Evolutionary conservation across 768 basidiomycete genomes (phyloP).

Genomic region (Neoboletus magnificus): DNA sequence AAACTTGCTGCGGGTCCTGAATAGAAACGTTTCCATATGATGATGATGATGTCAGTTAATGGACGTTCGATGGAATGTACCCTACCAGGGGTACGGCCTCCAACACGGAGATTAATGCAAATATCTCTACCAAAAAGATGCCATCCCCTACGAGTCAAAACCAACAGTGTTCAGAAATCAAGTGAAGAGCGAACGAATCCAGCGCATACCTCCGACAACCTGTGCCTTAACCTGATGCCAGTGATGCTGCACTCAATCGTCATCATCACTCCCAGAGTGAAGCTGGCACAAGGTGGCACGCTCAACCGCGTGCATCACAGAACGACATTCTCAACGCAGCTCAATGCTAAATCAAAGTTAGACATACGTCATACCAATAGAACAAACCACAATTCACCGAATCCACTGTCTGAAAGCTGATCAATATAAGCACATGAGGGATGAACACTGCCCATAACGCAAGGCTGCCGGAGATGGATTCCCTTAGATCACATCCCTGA

Average conservation of each 20-base stretch:
- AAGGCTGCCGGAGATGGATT: conserved; percentile 28
- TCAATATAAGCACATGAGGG: conserved; percentile 49
- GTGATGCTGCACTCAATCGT: conserved; percentile 65
- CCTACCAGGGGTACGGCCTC: conserved; percentile 69
- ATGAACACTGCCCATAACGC: conserved; percentile 10
- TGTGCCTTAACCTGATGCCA: conserved; percentile 86
- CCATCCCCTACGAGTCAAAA: conserved; percentile 59
- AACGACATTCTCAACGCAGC: conserved; percentile 87
- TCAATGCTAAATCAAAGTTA: conserved; percentile 48
- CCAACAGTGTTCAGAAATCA: conserved; percentile 51
- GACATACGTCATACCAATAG: not conserved
- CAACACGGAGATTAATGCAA: conserved; percentile 32
- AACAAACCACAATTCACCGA: conserved; percentile 3
- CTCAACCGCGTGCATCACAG: conserved; percentile 49
- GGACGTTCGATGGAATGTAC: conserved; percentile 36
- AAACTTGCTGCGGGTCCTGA: conserved; percentile 67
- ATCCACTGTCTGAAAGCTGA: conserved; percentile 74
- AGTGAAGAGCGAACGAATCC: conserved; percentile 6
- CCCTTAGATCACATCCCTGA: conserved; percentile 77
- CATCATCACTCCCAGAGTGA: conserved; percentile 82
- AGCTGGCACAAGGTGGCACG: conserved; percentile 34
- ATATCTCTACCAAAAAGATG: conserved; percentile 7
- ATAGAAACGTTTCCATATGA: conserved; percentile 8
- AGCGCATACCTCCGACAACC: conserved; percentile 66
- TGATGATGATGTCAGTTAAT: conserved; percentile 6